Evolutionary conservation across 2,329 filamentous ascomycete genomes (phyloP).

Genomic region (Trichoderma aggressivum): DNA sequence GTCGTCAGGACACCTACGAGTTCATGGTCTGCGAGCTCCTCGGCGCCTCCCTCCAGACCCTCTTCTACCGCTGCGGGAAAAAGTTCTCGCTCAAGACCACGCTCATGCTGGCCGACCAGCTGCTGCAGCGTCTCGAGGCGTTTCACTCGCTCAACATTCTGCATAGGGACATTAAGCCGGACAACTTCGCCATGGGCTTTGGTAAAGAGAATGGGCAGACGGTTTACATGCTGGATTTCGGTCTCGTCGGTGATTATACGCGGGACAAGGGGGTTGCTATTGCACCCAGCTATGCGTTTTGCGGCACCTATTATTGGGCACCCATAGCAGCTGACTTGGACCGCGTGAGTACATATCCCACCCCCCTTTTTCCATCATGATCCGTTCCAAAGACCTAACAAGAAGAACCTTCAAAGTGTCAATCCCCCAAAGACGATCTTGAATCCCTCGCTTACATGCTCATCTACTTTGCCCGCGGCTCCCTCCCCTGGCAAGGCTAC

Average conservation of each 20-base stretch:
- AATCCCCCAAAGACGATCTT: constrained; percentile 20
- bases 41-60: constrained; percentile 66
- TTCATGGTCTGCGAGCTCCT: constrained; percentile 27
- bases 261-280: not conserved
- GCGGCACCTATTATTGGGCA: not conserved
- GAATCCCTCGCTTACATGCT: constrained; percentile 21
- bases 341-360: not conserved
- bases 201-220: constrained; percentile 21
- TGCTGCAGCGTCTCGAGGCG: constrained; percentile 21
- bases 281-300: not conserved
- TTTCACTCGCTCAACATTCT: constrained; percentile 22
- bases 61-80: constrained; percentile 39
- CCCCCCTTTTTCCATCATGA: not conserved
- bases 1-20: constrained; percentile 23
- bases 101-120: constrained; percentile 25
- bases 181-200: constrained; percentile 25
- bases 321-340: not conserved
- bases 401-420: not conserved
- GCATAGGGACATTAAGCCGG: constrained; percentile 26
- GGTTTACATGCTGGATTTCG: constrained; percentile 24
- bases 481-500: constrained; percentile 18
- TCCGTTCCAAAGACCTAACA: not conserved
- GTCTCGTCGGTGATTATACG: constrained; percentile 18
- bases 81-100: constrained; percentile 26
- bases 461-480: constrained; percentile 18